Evolutionary conservation across 495 filamentous ascomycete genomes (phyloP).

Genomic region (Staphylotrichum longicolle): DNA sequence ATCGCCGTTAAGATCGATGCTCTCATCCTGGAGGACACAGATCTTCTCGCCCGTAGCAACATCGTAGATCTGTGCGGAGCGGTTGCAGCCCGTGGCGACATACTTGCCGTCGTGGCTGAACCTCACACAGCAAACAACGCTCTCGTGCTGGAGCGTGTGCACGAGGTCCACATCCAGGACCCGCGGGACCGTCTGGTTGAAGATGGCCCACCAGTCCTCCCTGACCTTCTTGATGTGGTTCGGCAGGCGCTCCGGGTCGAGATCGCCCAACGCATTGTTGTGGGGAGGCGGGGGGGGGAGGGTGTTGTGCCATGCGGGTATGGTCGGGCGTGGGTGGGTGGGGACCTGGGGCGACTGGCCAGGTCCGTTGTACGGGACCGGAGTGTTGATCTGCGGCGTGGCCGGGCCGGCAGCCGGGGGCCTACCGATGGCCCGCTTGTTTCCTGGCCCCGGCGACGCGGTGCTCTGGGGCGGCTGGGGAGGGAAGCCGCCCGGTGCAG

Average conservation of each 20-base stretch:
- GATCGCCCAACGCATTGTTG: slow-evolving; percentile 78
- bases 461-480: slow-evolving; percentile 76
- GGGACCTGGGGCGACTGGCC: slow-evolving; percentile 77
- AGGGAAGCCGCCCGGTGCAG: slow-evolving; percentile 48
- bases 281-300: slow-evolving; percentile 48
- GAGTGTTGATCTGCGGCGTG: slow-evolving; percentile 85
- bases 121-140: slow-evolving; percentile 86
- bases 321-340: slow-evolving; percentile 70
- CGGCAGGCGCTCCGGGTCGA: slow-evolving; percentile 81
- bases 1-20: slow-evolving; percentile 78
- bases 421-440: slow-evolving; percentile 55
- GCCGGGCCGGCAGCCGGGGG: slow-evolving; percentile 67
- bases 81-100: slow-evolving; percentile 85
- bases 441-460: slow-evolving; percentile 81
- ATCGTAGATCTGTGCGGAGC: slow-evolving; percentile 88
- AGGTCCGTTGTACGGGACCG: slow-evolving; percentile 77
- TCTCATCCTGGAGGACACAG: slow-evolving; percentile 77
- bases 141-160: slow-evolving; percentile 82
- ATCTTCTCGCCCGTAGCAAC: slow-evolving; percentile 75
- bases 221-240: slow-evolving; percentile 79
- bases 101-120: slow-evolving; percentile 89
- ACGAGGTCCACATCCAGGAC: slow-evolving; percentile 83
- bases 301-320: slow-evolving; percentile 35
- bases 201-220: slow-evolving; percentile 83
- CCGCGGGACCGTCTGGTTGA: slow-evolving; percentile 80